Base-by-base conservation (phyloP, 345 rosid genomes). In the Eutrema japonicum region DNA sequence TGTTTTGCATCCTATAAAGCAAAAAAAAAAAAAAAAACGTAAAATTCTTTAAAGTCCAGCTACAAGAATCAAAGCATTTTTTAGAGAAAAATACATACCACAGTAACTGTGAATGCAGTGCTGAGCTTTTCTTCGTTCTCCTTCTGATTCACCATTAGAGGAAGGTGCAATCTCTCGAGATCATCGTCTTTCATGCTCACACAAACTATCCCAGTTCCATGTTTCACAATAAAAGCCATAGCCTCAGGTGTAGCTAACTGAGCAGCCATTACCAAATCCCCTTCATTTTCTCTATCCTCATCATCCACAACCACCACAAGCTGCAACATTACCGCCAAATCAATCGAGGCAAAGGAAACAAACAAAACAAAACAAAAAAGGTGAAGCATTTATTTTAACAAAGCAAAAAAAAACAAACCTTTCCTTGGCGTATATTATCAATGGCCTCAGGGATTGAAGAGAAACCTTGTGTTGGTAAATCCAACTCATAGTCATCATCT, bases 241-340 rank as follows among this genome's bases (percentile, higher is more conserved):
- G 94, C 92, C 69, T 93, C 97, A 32, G 96, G 95, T 52, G 96
- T 93, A 13, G 84, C 96, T 72, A 86, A 74, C 40, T 88, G 74
- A 47, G 96, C 98, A 71, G 97, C 94, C 97, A 91, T 85, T 71
- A 93, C 83, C 51, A 93, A 86, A 80, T 91, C 95, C 40, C 97
- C 98, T 83, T 93, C 98, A 62, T 91, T 91, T 78, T 93, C 98
- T 82, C 97, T 77, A 66, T 93, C 97, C 78, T 93, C 98, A 52
- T 93, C 98, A 49, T 93, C 98, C 18, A 91, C 98, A 58, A 88
- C 98, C 48, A 91, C 76, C 59, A 93, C 98, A 74, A 91, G 77
- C 98, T 93, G 89, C 80, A 84, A 48, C 37, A 47, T 11, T 51
- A 62, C 37, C 36, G n/a, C 58, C 48, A 72, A 64, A 66, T 46